phyloP scores from a whole-genome alignment of 164 flowering plant species.

The Malania oleifera region DNA sequence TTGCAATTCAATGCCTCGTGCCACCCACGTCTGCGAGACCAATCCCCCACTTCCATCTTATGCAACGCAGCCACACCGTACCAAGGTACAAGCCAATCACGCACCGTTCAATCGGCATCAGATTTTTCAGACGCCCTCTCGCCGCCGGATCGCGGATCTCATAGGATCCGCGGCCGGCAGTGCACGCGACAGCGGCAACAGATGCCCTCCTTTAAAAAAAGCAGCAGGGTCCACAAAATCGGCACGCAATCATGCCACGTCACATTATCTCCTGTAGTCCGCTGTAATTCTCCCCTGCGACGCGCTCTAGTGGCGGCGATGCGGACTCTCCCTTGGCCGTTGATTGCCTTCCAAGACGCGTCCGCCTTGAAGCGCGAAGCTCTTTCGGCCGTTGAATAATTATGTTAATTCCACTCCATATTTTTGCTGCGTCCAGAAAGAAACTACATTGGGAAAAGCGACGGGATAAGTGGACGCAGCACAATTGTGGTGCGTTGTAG shows the following conservation, averaged over 20 bases:
- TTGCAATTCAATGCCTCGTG: constrained; percentile 18
- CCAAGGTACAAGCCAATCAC: not conserved
- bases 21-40: constrained; percentile 9
- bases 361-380: too few relatives aligned
- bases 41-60: not conserved
- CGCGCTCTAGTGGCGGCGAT: constrained; percentile 11
- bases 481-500: too few relatives aligned
- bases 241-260: constrained; percentile 15
- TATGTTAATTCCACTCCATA: too few relatives aligned
- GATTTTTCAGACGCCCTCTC: too few relatives aligned
- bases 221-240: constrained; percentile 16
- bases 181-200: not conserved
- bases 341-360: not conserved
- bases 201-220: not conserved
- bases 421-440: too few relatives aligned
- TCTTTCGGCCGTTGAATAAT: too few relatives aligned
- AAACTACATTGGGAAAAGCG: too few relatives aligned
- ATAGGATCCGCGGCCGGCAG: not conserved
- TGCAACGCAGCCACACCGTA: not conserved
- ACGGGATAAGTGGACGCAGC: too few relatives aligned
- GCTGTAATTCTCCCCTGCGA: not conserved
- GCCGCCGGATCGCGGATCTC: not conserved
- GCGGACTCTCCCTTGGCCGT: constrained; percentile 4
- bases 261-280: not conserved
- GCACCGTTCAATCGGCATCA: not conserved